These are phyloP conservation scores for Gonapodya prolifera DNA, from an alignment of 192 early-diverging fungal genomes.

Conservation along the genomic window DNA sequence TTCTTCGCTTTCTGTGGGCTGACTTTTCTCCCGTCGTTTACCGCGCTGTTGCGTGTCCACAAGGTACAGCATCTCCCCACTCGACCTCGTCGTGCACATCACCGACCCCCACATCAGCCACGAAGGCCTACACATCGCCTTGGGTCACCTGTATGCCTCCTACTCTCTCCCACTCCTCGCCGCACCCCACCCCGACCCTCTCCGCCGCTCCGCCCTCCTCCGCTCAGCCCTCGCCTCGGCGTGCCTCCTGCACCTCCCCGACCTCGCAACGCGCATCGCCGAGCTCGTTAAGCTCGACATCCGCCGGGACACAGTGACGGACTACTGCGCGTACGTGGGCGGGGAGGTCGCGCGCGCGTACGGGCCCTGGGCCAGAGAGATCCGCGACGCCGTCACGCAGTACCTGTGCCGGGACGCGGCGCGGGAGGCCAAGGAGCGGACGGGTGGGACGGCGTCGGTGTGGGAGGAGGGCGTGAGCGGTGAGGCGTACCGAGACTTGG, in stretches of 20 bases:
- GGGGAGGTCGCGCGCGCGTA: conserved; percentile 14
- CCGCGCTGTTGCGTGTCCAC: neutral
- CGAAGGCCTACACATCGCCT: conserved; percentile 33
- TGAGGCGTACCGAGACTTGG: conserved; percentile 34
- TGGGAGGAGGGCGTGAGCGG: conserved; percentile 31
- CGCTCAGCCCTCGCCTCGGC: conserved; percentile 32
- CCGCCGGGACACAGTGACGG: conserved; percentile 20
- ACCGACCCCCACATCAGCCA: conserved; percentile 35
- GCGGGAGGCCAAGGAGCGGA: conserved; percentile 21
- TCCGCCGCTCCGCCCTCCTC: conserved; percentile 21
- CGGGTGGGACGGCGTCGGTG: conserved; percentile 12
- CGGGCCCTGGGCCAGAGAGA: conserved; percentile 17
- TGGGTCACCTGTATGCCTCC: conserved; percentile 37
- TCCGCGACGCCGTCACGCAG: conserved; percentile 31
- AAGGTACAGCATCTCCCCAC: neutral
- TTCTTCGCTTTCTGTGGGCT: neutral
- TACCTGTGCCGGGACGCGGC: conserved; percentile 37
- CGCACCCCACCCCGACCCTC: neutral
- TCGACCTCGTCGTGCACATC: conserved; percentile 20
- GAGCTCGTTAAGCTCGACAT: conserved; percentile 34
- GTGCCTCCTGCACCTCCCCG: conserved; percentile 27
- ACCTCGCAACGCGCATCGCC: conserved; percentile 23
- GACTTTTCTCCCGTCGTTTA: neutral
- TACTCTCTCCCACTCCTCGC: conserved; percentile 19
- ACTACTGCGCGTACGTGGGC: conserved; percentile 33